phyloP scores from a whole-genome alignment of 1,284 basidiomycete species.

The Malassezia yamatoensis region DNA sequence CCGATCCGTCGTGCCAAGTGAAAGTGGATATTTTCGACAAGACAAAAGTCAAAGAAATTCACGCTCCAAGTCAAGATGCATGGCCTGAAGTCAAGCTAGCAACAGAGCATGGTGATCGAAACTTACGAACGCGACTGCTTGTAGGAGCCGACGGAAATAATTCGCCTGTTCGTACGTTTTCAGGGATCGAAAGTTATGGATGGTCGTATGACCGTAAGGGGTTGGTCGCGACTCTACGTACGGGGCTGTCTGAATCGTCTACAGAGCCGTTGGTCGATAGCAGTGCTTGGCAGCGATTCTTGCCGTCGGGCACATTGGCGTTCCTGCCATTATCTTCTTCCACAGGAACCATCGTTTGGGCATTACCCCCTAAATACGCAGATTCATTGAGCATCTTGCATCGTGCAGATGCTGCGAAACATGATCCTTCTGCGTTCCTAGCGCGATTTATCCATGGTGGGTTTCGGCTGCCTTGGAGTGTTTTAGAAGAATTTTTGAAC shows the following conservation, averaged over 20 bases:
- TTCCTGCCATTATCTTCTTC: constrained; percentile 59
- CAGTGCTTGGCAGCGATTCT: constrained; percentile 85
- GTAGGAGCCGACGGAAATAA: constrained; percentile 92
- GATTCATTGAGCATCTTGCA: constrained; percentile 62
- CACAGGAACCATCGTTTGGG: constrained; percentile 86
- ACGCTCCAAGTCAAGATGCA: constrained; percentile 38
- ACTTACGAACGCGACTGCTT: constrained; percentile 49
- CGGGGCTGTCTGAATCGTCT: constrained; percentile 12
- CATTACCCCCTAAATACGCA: constrained; percentile 69
- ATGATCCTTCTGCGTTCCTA: constrained; percentile 52
- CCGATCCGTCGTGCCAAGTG: constrained; percentile 25
- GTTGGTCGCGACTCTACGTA: constrained; percentile 71
- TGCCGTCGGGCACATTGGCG: constrained; percentile 88
- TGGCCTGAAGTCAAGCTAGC: constrained; percentile 21
- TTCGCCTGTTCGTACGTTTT: constrained; percentile 80
- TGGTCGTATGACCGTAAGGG: constrained; percentile 85
- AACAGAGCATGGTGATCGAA: constrained; percentile 5
- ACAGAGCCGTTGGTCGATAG: constrained; percentile 25
- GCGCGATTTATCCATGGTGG: constrained; percentile 76
- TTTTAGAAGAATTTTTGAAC: constrained; percentile 63
- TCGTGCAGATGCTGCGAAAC: constrained; percentile 25
- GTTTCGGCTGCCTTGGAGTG: constrained; percentile 71
- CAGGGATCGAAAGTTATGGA: constrained; percentile 75
- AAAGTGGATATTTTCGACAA: constrained; percentile 58
- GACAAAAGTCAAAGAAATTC: constrained; percentile 61